A percentile compares a stretch with the other conserved stretches of the same genome.
These are phyloP conservation scores for Fusarium oligoseptatum DNA, from an alignment of 2,329 filamentous ascomycete genomes.

Conservation along the genomic window DNA sequence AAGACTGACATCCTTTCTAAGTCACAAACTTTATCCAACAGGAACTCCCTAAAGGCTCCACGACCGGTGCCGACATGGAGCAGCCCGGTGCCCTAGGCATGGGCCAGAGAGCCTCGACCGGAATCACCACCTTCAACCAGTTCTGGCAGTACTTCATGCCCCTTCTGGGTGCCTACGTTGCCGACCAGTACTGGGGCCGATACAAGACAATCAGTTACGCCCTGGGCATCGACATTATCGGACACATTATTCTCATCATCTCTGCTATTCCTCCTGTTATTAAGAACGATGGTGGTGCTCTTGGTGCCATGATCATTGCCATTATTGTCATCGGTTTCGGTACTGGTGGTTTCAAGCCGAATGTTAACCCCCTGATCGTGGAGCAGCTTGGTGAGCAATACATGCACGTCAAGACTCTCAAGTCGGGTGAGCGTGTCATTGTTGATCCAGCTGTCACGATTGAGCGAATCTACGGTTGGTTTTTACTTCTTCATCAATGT, in stretches of 20 bases:
- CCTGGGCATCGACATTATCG: constrained; percentile 72
- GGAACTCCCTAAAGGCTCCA: constrained; percentile 66
- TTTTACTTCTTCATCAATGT: constrained; percentile 82
- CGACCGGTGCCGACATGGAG: constrained; percentile 62
- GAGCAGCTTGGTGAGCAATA: constrained; percentile 73
- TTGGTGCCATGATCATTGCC: constrained; percentile 75
- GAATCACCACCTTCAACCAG: constrained; percentile 62
- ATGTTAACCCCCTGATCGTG: constrained; percentile 76
- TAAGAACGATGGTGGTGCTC: constrained; percentile 64
- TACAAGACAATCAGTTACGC: constrained; percentile 77
- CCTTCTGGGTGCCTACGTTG: constrained; percentile 64
- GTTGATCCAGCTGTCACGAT: constrained; percentile 74
- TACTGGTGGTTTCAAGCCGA: constrained; percentile 82
- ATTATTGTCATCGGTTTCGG: constrained; percentile 67
- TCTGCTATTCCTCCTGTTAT: constrained; percentile 76
- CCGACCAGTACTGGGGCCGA: constrained; percentile 73
- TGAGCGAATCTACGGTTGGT: constrained; percentile 75
- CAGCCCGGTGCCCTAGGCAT: constrained; percentile 69
- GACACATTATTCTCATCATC: constrained; percentile 75
- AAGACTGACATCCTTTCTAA: constrained; percentile 37
- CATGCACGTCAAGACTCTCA: constrained; percentile 64
- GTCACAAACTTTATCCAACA: constrained; percentile 75
- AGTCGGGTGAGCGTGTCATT: constrained; percentile 72
- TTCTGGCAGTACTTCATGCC: constrained; percentile 74
- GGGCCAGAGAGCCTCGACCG: constrained; percentile 66